Evolutionary conservation across 805 yeast genomes (phyloP).

Genomic region (Lachancea sp.): DNA sequence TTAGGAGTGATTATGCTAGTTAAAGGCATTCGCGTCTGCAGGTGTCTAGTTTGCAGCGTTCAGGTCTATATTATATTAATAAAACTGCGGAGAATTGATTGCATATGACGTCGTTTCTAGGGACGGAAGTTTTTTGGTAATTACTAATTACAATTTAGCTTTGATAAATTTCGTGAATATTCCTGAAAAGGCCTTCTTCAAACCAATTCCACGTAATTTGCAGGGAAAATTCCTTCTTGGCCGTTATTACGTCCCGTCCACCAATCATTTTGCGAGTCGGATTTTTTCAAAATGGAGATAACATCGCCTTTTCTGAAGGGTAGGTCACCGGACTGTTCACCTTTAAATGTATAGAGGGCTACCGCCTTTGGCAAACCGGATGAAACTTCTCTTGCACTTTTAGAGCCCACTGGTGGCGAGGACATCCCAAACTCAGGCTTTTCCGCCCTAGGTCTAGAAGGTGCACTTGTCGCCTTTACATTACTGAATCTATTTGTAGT

Average conservation of each 20-base stretch:
- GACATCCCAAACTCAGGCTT: constrained; percentile 35
- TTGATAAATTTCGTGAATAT: background rate
- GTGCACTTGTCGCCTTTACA: constrained; percentile 34
- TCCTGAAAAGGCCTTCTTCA: constrained; percentile 7
- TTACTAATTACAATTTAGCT: too few relatives aligned
- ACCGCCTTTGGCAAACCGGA: constrained; percentile 66
- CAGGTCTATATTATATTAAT: too few relatives aligned
- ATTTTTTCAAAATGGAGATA: constrained; percentile 76
- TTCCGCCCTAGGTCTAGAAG: constrained; percentile 39
- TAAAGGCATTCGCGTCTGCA: too few relatives aligned
- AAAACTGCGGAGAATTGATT: too few relatives aligned
- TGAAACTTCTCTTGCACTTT: constrained; percentile 19
- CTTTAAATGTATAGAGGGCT: constrained; percentile 82
- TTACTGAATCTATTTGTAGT: constrained; percentile 35
- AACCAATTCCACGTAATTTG: constrained; percentile 82
- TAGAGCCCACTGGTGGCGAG: constrained; percentile 12
- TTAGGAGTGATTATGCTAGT: too few relatives aligned
- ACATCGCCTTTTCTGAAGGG: constrained; percentile 93
- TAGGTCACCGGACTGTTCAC: constrained; percentile 90
- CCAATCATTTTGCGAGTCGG: constrained; percentile 93
- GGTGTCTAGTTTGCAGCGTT: too few relatives aligned
- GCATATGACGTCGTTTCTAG: too few relatives aligned
- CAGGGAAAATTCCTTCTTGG: constrained; percentile 90
- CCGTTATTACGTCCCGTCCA: constrained; percentile 94
- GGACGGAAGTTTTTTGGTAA: too few relatives aligned